Conservation (phyloP, 1,139 yeast genomes). For the Saccharomyces hybrid region DNA sequence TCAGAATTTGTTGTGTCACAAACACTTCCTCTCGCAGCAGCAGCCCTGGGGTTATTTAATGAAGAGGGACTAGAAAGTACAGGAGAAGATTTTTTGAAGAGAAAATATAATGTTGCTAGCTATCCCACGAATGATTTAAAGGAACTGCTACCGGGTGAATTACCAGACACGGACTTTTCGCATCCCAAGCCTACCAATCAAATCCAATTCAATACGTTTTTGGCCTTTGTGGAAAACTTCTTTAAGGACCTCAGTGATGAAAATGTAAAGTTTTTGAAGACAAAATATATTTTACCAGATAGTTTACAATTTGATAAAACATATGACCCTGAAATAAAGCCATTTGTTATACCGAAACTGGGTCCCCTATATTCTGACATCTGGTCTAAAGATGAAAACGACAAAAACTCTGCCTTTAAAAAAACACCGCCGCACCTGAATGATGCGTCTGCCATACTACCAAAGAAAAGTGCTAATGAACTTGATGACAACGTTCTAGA, state of each 20-base stretch:
- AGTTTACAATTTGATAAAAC: slow-evolving; percentile 38
- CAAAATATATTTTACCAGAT: slow-evolving; percentile 50
- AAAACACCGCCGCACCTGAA: slow-evolving; percentile 32
- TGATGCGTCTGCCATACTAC: slow-evolving; percentile 38
- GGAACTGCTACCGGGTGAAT: slow-evolving; percentile 74
- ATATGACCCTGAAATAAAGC: slow-evolving; percentile 61
- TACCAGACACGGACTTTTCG: slow-evolving; percentile 83
- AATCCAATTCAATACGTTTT: slow-evolving; percentile 85
- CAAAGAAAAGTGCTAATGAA: slow-evolving; percentile 56
- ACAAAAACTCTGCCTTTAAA: slow-evolving; percentile 32
- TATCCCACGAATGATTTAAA: slow-evolving; percentile 75
- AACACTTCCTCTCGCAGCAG: slow-evolving; percentile 61
- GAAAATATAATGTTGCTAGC: slow-evolving; percentile 80
- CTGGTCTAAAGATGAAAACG: slow-evolving; percentile 79
- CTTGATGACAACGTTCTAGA: slow-evolving; percentile 61
- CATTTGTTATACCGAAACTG: slow-evolving; percentile 70
- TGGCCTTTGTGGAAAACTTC: slow-evolving; percentile 76
- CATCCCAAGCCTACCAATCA: slow-evolving; percentile 83
- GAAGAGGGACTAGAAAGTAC: slow-evolving; percentile 48
- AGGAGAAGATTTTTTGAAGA: slow-evolving; percentile 67
- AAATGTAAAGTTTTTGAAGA: slow-evolving; percentile 67
- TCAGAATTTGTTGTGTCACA: slow-evolving; percentile 71
- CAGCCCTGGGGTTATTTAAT: slow-evolving; percentile 58
- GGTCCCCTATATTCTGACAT: slow-evolving; percentile 75
- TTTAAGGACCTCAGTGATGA: slow-evolving; percentile 73